Percentiles rank a stretch among this genome's conserved stretches.
Evolutionary conservation across 2,329 filamentous ascomycete species (phyloP).

Genomic region (Colletotrichum paranaense): DNA sequence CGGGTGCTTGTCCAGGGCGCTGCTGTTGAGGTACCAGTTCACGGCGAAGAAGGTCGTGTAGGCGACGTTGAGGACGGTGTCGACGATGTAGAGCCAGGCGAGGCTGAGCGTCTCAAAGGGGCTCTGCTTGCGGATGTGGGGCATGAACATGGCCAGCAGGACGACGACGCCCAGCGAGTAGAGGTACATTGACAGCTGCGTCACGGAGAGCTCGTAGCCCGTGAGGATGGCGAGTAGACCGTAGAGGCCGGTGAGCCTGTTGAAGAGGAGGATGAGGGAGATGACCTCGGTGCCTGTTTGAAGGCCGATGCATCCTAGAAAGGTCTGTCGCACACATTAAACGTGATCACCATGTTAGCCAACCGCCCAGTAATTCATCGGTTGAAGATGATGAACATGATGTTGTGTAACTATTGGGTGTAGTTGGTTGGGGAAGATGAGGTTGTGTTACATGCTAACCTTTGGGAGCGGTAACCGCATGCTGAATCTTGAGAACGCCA

Average conservation of each 20-base stretch:
- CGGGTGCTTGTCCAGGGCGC: constrained; percentile 44
- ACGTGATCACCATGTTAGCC: not conserved
- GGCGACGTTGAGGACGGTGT: constrained; percentile 82
- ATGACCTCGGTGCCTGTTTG: constrained; percentile 89
- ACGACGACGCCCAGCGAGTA: constrained; percentile 82
- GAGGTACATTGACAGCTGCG: constrained; percentile 92
- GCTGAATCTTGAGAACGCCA: constrained; percentile 32
- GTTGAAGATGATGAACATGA: not conserved
- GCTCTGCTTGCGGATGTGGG: constrained; percentile 82
- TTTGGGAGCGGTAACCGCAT: constrained; percentile 45
- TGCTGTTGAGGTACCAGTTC: constrained; percentile 83
- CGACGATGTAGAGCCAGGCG: constrained; percentile 86
- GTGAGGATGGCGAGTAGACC: constrained; percentile 90
- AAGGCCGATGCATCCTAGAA: constrained; percentile 87
- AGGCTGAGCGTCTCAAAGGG: constrained; percentile 84
- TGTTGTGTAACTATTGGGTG: not conserved
- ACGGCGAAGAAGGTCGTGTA: constrained; percentile 87
- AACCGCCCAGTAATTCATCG: not conserved
- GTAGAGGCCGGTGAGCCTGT: constrained; percentile 92
- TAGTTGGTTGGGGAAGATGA: not conserved
- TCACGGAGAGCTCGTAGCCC: constrained; percentile 82
- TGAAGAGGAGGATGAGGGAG: constrained; percentile 84
- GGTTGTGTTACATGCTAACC: constrained; percentile 23
- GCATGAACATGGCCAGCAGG: constrained; percentile 76
- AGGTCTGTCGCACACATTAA: constrained; percentile 67